A percentile compares a stretch with the other conserved stretches of the same genome.
phyloP scores from a whole-genome alignment of 192 early-diverging fungal species.

The Geranomyces variabilis region DNA sequence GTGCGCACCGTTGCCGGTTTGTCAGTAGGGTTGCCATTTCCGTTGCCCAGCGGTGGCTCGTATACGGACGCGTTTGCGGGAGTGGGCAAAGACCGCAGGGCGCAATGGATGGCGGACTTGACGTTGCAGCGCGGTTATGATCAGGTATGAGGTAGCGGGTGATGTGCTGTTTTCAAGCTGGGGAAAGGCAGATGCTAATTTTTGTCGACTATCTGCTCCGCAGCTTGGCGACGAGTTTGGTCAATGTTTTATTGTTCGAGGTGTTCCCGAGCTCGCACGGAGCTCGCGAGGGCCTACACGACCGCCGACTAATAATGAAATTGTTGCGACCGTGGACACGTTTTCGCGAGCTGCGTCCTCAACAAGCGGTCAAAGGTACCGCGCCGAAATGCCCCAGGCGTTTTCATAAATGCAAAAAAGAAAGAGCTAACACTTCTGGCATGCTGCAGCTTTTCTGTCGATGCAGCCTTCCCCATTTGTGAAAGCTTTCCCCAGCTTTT shows the following conservation, averaged over 20 bases:
- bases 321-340: neutral
- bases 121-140: constrained; percentile 16
- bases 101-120: constrained; percentile 32
- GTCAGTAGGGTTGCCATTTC: constrained; percentile 21
- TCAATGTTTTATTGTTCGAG: constrained; percentile 3
- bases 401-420: neutral
- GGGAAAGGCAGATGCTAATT: too few species aligned
- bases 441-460: constrained; percentile 6
- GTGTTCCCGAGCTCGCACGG: constrained; percentile 1
- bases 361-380: neutral
- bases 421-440: neutral
- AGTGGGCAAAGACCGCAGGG: neutral
- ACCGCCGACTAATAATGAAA: neutral
- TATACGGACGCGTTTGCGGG: neutral
- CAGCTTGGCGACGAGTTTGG: constrained; percentile 17
- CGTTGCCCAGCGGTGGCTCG: constrained; percentile 5
- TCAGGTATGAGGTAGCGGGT: constrained; percentile 7
- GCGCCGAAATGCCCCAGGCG: neutral
- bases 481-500: constrained; percentile 35
- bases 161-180: too few species aligned
- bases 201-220: neutral
- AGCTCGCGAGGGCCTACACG: neutral
- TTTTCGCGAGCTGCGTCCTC: neutral
- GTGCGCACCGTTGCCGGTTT: constrained; percentile 11
- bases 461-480: constrained; percentile 23